Conservation (phyloP, 345 rosid species). For the Citrus sp. region DNA sequence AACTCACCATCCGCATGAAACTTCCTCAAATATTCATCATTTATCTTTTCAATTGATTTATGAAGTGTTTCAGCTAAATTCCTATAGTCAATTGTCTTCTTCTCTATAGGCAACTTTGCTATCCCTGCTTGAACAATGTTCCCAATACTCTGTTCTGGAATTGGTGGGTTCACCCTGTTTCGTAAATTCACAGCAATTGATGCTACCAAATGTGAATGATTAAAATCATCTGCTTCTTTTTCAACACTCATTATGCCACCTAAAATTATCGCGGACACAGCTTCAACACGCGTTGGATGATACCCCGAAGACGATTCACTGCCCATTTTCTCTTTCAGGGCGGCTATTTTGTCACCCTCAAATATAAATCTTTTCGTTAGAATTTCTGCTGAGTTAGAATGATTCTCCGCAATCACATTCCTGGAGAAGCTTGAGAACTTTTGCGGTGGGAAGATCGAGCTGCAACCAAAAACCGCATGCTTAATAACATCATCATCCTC, state of each 20-base stretch:
- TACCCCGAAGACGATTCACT: background rate
- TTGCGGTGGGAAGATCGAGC: constrained; percentile 21
- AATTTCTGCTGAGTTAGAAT: background rate
- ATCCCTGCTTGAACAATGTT: background rate
- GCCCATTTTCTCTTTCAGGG: constrained; percentile 1
- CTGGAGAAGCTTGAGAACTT: constrained; percentile 1
- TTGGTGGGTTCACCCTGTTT: constrained; percentile 9
- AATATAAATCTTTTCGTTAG: constrained; percentile 22
- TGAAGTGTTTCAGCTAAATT: constrained; percentile 13
- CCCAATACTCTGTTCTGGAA: constrained; percentile 8
- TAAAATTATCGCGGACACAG: background rate
- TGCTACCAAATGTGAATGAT: background rate
- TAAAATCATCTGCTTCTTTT: background rate
- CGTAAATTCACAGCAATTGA: constrained; percentile 5
- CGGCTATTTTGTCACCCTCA: constrained; percentile 7
- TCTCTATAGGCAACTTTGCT: constrained; percentile 22
- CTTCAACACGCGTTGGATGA: background rate
- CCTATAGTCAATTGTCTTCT: background rate
- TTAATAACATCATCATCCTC: too few relatives aligned
- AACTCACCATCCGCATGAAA: background rate
- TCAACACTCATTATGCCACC: background rate
- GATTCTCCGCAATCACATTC: background rate
- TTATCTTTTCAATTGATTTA: background rate
- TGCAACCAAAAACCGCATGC: constrained; percentile 8
- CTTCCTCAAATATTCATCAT: too few relatives aligned